A percentile compares a stretch with the other conserved stretches of the same genome.
Conservation (phyloP, 345 rosid genomes). For the Nephelium lappaceum region DNA sequence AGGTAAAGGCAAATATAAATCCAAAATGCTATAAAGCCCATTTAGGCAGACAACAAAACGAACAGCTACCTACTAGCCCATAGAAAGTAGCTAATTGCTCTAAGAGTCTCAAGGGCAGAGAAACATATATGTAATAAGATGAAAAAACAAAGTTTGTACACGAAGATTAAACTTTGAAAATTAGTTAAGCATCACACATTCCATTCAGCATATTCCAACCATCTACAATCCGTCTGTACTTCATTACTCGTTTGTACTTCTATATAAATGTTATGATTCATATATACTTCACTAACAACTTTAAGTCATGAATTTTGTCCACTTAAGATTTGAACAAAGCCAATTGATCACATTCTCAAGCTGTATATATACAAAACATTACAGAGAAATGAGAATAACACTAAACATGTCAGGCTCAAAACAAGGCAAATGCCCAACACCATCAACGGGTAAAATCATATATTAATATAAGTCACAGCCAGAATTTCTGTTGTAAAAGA, state of each 20-base stretch:
- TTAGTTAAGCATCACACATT: background rate
- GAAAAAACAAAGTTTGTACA: background rate
- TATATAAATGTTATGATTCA: background rate
- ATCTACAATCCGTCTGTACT: background rate
- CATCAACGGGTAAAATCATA: slow-evolving; percentile 3
- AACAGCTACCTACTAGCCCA: background rate
- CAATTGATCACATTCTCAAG: background rate
- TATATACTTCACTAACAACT: background rate
- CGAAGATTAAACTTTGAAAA: background rate
- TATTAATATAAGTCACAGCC: background rate
- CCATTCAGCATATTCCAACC: background rate
- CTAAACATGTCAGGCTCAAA: background rate
- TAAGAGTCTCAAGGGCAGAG: background rate
- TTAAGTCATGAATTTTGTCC: background rate
- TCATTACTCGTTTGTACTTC: background rate
- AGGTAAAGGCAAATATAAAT: background rate
- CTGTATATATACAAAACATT: background rate
- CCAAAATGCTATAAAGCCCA: too few relatives aligned
- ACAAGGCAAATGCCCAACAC: background rate
- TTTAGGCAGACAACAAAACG: too few relatives aligned
- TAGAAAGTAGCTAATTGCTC: background rate
- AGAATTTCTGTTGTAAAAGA: background rate
- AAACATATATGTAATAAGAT: background rate
- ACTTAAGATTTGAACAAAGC: background rate
- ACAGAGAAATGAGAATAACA: background rate